These are phyloP conservation scores for Coemansia sp. DNA, from an alignment of 371 early-diverging fungal genomes.

Conservation along the genomic window DNA sequence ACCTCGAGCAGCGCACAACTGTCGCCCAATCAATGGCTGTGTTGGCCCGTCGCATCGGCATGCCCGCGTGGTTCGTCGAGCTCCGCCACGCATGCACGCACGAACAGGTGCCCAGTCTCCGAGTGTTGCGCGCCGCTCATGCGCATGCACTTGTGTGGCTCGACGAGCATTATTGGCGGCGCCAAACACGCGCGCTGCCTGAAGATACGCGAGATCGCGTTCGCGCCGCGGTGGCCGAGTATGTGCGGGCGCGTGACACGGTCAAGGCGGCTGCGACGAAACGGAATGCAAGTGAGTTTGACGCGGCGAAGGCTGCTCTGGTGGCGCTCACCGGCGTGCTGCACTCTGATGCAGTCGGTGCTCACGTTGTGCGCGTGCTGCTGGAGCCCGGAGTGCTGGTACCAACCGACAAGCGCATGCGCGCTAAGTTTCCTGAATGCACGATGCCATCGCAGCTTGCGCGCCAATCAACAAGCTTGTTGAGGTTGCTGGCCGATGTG, in stretches of 20 bases:
- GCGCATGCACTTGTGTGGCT: slow-evolving; percentile 58
- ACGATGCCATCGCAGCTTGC: slow-evolving; percentile 8
- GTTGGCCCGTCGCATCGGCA: slow-evolving; percentile 57
- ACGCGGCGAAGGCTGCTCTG: slow-evolving; percentile 63
- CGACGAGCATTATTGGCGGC: slow-evolving; percentile 56
- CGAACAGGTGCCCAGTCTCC: slow-evolving; percentile 56
- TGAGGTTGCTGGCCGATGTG: slow-evolving; percentile 15
- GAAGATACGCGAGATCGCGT: slow-evolving; percentile 31
- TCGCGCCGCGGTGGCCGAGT: slow-evolving; percentile 16
- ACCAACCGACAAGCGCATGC: slow-evolving; percentile 43
- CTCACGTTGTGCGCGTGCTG: slow-evolving; percentile 67
- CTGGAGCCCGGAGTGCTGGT: slow-evolving; percentile 70
- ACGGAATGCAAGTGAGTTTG: slow-evolving; percentile 74
- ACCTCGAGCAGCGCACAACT: slow-evolving; percentile 56
- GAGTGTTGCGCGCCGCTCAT: slow-evolving; percentile 55
- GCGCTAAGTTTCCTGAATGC: slow-evolving; percentile 40
- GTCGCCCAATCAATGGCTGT: slow-evolving; percentile 54
- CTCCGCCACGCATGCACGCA: slow-evolving; percentile 62
- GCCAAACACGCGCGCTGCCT: slow-evolving; percentile 29
- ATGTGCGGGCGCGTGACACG: not conserved
- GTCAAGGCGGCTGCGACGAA: no score
- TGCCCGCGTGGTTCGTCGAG: slow-evolving; percentile 68
- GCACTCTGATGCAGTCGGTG: slow-evolving; percentile 54
- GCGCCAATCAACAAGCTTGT: slow-evolving; percentile 4
- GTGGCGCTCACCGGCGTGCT: slow-evolving; percentile 51